These are phyloP conservation scores for Rutidosis leptorrhynchoides DNA, from an alignment of 129 eudicot species.

Conservation along the genomic window DNA sequence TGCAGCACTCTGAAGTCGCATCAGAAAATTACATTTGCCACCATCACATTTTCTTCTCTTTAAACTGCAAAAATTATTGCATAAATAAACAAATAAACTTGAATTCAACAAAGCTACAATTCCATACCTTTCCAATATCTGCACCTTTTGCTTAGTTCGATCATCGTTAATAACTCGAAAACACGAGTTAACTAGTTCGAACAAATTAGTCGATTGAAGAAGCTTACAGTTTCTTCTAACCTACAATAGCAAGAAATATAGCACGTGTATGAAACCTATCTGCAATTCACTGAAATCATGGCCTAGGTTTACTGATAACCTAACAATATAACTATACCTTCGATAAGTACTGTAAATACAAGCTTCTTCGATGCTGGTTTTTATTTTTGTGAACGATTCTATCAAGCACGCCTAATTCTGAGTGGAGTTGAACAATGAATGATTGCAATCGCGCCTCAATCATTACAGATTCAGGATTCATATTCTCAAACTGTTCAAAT, in stretches of 20 bases:
- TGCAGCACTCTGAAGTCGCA: slow-evolving; percentile 64
- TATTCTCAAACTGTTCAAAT: slow-evolving; percentile 27
- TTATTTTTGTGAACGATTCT: slow-evolving; percentile 81
- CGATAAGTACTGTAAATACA: slow-evolving; percentile 64
- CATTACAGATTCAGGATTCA: slow-evolving; percentile 59
- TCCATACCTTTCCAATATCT: slow-evolving; percentile 46
- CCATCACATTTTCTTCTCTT: slow-evolving; percentile 58
- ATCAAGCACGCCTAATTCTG: slow-evolving; percentile 70
- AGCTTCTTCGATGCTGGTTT: slow-evolving; percentile 82
- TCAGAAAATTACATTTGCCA: slow-evolving; percentile 55
- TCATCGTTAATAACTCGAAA: slow-evolving; percentile 55
- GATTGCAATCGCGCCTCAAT: slow-evolving; percentile 59
- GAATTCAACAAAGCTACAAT: neutral
- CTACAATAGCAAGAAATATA: slow-evolving; percentile 34
- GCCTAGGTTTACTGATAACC: neutral
- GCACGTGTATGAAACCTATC: neutral
- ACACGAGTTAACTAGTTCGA: slow-evolving; percentile 54
- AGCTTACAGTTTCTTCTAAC: slow-evolving; percentile 86
- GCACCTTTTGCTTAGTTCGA: slow-evolving; percentile 22
- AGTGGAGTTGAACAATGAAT: slow-evolving; percentile 60
- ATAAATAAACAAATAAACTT: neutral
- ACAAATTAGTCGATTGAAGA: slow-evolving; percentile 55
- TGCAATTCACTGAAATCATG: neutral
- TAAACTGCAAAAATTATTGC: slow-evolving; percentile 38
- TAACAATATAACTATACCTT: slow-evolving; percentile 47